phyloP scores from a whole-genome alignment of 192 early-diverging fungal genomes.

The Linnemannia schmuckeri region DNA sequence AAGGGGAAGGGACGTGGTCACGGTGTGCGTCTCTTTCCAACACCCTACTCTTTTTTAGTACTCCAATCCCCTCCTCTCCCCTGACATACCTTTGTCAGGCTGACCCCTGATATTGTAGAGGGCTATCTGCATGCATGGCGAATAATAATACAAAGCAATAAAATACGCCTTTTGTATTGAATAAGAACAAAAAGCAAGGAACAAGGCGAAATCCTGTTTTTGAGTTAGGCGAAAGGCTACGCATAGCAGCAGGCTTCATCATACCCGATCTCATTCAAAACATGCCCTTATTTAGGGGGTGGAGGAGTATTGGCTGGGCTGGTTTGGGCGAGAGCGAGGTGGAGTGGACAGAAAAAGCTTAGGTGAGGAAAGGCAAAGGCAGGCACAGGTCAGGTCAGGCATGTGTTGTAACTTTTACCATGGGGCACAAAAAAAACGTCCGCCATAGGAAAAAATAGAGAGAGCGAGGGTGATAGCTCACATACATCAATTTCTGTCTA shows the following conservation, averaged over 20 bases:
- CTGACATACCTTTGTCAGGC: background rate
- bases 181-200: background rate
- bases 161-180: background rate
- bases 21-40: background rate
- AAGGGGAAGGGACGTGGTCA: background rate
- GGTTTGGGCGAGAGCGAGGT: background rate
- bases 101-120: slow-evolving; percentile 4
- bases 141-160: background rate
- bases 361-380: background rate
- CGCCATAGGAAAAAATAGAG: background rate
- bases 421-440: background rate
- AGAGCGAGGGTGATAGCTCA: background rate
- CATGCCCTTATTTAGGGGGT: background rate
- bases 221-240: background rate
- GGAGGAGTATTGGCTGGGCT: background rate
- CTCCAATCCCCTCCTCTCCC: background rate
- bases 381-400: background rate
- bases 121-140: background rate
- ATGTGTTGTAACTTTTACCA: background rate
- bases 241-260: background rate
- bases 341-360: too few species aligned
- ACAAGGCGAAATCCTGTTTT: background rate
- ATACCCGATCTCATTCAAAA: background rate
- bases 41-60: background rate
- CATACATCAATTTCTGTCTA: background rate